Evolutionary conservation across 306 rosid species (phyloP), one percentile per base, ranked within the genome.

Genomic region (Glycine soja): DNA sequence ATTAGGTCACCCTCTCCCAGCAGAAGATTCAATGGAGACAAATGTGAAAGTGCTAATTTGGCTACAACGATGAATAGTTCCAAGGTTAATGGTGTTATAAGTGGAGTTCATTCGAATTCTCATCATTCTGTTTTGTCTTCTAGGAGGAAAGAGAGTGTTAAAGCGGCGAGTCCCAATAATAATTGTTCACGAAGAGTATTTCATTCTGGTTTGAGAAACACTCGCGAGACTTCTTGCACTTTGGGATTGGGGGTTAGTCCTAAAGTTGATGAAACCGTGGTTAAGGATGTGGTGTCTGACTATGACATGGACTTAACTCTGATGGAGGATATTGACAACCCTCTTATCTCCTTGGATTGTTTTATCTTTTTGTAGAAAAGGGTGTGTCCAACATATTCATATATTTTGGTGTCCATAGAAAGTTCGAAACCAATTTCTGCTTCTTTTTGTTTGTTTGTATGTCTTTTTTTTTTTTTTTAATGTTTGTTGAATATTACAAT

Each of bases 331-430:
- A 83, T 93, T 76, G 83, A 90, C n/a, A 92, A 93, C 80, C 97
- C 97, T 54, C 88, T 91, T 69, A 91, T 95, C 72, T 85, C 95
- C 76, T 86, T 95, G 88, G 97, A 95, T 78, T 95, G 97, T 74
- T 95, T 95, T 80, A 95, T 95, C 82, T 92, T 95, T 85, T 62
- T 92, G 68, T 95, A 92, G 91, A 76, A 48, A 54, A 4, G 4
- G 45, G 56, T 65, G 74, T 71, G 13, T 10, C 11, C 43, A 70
- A 16, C 2, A 42, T 42, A 14, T 63, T 68, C 3, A 18, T 66
- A 9, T 52, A 19, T 34, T 56, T 76, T 79, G 30, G 76, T 83
- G 72, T 52, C 3, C 48, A 70, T 80, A 74, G 10, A 75, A 61
- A 15, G 57, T 62, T 67, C 4, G 3, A 36, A 36, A 76, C 56